Base-by-base conservation (phyloP, 2,329 filamentous ascomycete genomes). In the Sporothrix humicola region DNA sequence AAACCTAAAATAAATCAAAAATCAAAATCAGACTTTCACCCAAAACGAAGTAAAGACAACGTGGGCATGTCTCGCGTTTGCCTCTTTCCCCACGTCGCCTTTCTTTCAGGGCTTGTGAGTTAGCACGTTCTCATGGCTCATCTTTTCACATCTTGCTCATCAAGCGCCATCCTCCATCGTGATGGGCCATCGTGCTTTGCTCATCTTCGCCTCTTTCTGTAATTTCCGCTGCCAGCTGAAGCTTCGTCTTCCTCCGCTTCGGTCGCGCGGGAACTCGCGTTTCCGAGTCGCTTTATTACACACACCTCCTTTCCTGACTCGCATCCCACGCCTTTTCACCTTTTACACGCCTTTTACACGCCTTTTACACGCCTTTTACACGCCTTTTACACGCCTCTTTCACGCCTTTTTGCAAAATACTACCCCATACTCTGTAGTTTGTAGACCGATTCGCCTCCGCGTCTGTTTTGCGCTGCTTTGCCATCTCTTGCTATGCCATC, bases 11-110 rank as follows among this genome's bases (percentile, higher is more conserved):
- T 20, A 65, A 44, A 63, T 63, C 58, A 61, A 63, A 65, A 44
- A 63, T 63, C 58, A 61, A 63, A 20, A 63, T 44, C 59, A 20
- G 12, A 63, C 10, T n/a, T 23, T 10, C n/a, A 23, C 17, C 20
- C n/a, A 54, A 54, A n/a, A 9, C 52, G 52, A 37, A 37, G 13
- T 17, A 17, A 50, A 50, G 13, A 58, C 56, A 54, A 54, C 52
- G n/a, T 54, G n/a, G n/a, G 56, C 26, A 37, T 59, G 37, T n/a
- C 44, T 5, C 44, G 58, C 17, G 31, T 8, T 63, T n/a, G 59
- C 59, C 15, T 12, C 17, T 17, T 37, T 63, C 59, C 59, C 59
- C 59, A 63, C 59, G 59, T 63, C 59, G 37, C 59, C 59, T 63
- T 63, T 63, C 59, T 63, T 63, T 20, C 20, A 6, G 52, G 3